Percentiles rank a stretch among this genome's conserved stretches.
phyloP scores from a whole-genome alignment of 768 basidiomycete species.

The Agrocybe pediades region DNA sequence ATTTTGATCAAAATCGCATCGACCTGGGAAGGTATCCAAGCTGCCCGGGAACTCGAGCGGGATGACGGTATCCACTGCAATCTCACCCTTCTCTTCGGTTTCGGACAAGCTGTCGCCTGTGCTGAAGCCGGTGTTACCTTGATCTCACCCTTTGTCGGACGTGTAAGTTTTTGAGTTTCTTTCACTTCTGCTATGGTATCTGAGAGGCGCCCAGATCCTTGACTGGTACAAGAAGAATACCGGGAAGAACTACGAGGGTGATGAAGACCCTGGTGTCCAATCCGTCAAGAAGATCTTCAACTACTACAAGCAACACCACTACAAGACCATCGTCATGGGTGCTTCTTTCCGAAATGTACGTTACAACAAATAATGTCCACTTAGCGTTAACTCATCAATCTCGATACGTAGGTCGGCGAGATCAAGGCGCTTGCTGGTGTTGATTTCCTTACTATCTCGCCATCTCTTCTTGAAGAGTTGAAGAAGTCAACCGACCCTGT shows the following conservation, averaged over 20 bases:
- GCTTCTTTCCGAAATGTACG: slow-evolving; percentile 98
- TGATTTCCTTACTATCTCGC: slow-evolving; percentile 97
- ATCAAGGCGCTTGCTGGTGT: slow-evolving; percentile 95
- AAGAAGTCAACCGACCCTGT: slow-evolving; percentile 77
- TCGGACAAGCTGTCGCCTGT: slow-evolving; percentile 97
- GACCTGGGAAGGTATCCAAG: slow-evolving; percentile 99
- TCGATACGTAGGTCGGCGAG: slow-evolving; percentile 67
- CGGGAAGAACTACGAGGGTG: slow-evolving; percentile 87
- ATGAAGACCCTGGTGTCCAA: slow-evolving; percentile 93
- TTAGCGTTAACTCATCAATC: not conserved
- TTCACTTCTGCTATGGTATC: slow-evolving; percentile 5
- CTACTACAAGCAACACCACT: slow-evolving; percentile 98
- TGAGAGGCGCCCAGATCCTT: slow-evolving; percentile 65
- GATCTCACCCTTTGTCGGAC: slow-evolving; percentile 99
- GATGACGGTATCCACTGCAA: slow-evolving; percentile 98
- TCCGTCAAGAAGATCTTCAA: slow-evolving; percentile 98
- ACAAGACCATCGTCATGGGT: slow-evolving; percentile 99
- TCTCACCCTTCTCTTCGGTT: slow-evolving; percentile 98
- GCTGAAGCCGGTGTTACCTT: slow-evolving; percentile 98
- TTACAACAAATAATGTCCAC: not conserved
- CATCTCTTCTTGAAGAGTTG: slow-evolving; percentile 89
- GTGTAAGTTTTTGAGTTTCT: slow-evolving; percentile 55
- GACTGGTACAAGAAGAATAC: slow-evolving; percentile 98
- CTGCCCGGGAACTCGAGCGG: slow-evolving; percentile 91
- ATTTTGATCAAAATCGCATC: slow-evolving; percentile 99